These are phyloP conservation scores for Tetrapisispora taiwanensis DNA, from an alignment of 805 yeast species.

Conservation along the genomic window DNA sequence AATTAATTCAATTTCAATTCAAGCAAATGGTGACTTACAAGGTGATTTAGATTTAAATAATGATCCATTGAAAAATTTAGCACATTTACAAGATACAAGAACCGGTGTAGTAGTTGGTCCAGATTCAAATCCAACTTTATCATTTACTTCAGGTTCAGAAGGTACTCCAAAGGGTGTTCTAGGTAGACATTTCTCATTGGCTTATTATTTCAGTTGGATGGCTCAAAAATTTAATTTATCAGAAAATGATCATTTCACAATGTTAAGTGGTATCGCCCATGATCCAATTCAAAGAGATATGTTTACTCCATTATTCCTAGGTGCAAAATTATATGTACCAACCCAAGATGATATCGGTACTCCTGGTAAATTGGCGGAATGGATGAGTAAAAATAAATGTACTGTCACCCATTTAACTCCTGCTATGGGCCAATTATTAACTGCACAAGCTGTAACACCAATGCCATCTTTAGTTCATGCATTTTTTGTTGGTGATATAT, in stretches of 20 bases:
- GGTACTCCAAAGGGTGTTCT: conserved; percentile 98
- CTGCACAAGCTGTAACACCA: conserved; percentile 88
- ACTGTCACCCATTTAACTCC: conserved; percentile 97
- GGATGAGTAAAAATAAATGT: conserved; percentile 90
- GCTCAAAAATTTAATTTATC: conserved; percentile 69
- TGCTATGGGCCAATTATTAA: conserved; percentile 95
- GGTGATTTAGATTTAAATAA: conserved; percentile 31
- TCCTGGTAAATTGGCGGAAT: conserved; percentile 92
- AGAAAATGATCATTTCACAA: conserved; percentile 80
- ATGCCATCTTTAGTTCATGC: conserved; percentile 88
- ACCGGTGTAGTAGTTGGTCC: conserved; percentile 95
- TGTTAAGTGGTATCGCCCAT: conserved; percentile 98
- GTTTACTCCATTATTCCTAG: conserved; percentile 94
- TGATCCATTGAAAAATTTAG: conserved; percentile 44
- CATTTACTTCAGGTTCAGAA: conserved; percentile 96
- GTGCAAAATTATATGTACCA: conserved; percentile 88
- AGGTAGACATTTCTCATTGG: conserved; percentile 94
- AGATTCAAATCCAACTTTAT: conserved; percentile 90
- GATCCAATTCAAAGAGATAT: conserved; percentile 99
- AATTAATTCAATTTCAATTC: conserved; percentile 68
- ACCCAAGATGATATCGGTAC: conserved; percentile 97
- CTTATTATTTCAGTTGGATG: conserved; percentile 99
- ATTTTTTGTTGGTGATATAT: conserved; percentile 94
- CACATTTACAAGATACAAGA: conserved; percentile 40
- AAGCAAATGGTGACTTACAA: conserved; percentile 65